These are phyloP conservation scores for Dicorynia guianensis DNA, from an alignment of 306 rosid species.

Conservation along the genomic window DNA sequence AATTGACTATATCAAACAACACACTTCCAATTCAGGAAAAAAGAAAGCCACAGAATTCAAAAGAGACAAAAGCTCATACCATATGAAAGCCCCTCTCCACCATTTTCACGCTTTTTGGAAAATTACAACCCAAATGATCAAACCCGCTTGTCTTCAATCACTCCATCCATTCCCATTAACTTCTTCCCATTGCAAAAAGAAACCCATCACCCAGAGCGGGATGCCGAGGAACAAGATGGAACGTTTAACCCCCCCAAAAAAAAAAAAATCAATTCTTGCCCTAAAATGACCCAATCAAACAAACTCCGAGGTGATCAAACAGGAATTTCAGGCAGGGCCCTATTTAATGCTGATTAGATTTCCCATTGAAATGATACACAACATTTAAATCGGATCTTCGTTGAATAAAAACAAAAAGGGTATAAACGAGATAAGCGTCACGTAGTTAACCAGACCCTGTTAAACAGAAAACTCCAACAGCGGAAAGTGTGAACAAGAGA, in stretches of 20 bases:
- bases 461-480: constrained; percentile 27
- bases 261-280: constrained; percentile 7
- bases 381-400: constrained; percentile 44
- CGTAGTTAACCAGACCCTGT: constrained; percentile 48
- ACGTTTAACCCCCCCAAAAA: background rate
- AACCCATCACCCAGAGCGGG: constrained; percentile 21
- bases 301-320: constrained; percentile 40
- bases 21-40: constrained; percentile 39
- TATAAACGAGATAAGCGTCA: constrained; percentile 36
- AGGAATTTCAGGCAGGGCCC: constrained; percentile 28
- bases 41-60: constrained; percentile 32
- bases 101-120: constrained; percentile 33
- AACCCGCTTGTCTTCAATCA: constrained; percentile 41
- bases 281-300: constrained; percentile 37
- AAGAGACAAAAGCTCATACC: constrained; percentile 43
- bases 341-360: constrained; percentile 42
- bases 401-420: constrained; percentile 5
- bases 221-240: constrained; percentile 10
- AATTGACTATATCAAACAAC: constrained; percentile 34
- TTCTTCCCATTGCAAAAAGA: constrained; percentile 41
- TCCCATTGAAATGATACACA: constrained; percentile 39
- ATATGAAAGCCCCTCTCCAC: constrained; percentile 35
- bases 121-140: constrained; percentile 44
- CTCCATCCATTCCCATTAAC: constrained; percentile 34
- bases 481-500: constrained; percentile 11